Conservation (phyloP, 2,329 filamentous ascomycete genomes). For the Hymenoscyphus repandus region DNA sequence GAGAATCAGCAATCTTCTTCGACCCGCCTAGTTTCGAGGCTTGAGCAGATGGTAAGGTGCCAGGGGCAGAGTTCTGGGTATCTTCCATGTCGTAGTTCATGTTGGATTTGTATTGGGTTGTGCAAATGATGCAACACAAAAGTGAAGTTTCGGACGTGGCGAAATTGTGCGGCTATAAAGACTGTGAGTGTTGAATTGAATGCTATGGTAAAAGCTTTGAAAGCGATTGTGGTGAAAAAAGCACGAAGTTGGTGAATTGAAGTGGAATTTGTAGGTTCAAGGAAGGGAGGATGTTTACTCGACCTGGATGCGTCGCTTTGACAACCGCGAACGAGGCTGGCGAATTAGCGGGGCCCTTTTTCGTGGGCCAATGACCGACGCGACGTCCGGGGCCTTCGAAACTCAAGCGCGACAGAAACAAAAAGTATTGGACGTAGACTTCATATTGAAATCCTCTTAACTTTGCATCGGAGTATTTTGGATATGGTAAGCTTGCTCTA, state of each 20-base stretch:
- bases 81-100: constrained; percentile 47
- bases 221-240: constrained; percentile 20
- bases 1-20: constrained; percentile 57
- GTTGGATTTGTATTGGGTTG: constrained; percentile 6
- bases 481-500: constrained; percentile 23
- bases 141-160: constrained; percentile 6
- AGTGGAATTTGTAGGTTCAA: constrained; percentile 16
- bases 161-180: constrained; percentile 19
- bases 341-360: not conserved
- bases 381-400: constrained; percentile 19
- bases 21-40: constrained; percentile 55
- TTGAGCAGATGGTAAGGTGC: constrained; percentile 44
- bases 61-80: constrained; percentile 63
- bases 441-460: not conserved
- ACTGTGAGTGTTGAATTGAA: constrained; percentile 7
- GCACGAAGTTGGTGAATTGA: no score
- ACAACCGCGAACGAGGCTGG: constrained; percentile 13
- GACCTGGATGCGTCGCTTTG: constrained; percentile 7
- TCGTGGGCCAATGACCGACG: constrained; percentile 20
- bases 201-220: constrained; percentile 4
- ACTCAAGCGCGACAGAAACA: constrained; percentile 26
- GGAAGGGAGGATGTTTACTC: constrained; percentile 8
- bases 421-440: constrained; percentile 23
- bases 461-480: constrained; percentile 5
- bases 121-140: constrained; percentile 4